phyloP scores from a whole-genome alignment of 1,284 basidiomycete genomes.

The Moesziomyces sp. region DNA sequence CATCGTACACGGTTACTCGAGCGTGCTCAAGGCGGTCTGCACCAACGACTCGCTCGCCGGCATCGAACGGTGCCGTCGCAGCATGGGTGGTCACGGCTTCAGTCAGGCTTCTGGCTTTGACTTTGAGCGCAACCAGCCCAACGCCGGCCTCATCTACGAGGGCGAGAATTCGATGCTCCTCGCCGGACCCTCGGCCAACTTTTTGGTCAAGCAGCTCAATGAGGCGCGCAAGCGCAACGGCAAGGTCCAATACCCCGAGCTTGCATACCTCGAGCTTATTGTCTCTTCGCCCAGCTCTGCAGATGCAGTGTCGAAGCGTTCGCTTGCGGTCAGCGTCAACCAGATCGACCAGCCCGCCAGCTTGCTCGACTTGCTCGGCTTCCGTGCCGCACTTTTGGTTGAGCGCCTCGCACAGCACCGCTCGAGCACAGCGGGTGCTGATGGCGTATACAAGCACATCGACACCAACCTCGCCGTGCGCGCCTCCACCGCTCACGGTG shows the following conservation, averaged over 20 bases:
- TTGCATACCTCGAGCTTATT: slow-evolving; percentile 37
- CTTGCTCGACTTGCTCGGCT: slow-evolving; percentile 42
- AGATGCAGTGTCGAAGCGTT: slow-evolving; percentile 8
- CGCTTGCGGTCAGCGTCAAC: slow-evolving; percentile 3
- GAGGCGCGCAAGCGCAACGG: slow-evolving; percentile 26
- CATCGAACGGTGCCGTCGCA: slow-evolving; percentile 49
- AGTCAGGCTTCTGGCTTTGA: slow-evolving; percentile 52
- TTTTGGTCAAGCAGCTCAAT: slow-evolving; percentile 52
- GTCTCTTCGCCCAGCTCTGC: neutral
- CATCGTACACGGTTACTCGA: slow-evolving; percentile 57
- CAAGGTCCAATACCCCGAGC: slow-evolving; percentile 28
- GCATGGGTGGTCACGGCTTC: slow-evolving; percentile 59
- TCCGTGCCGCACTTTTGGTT: slow-evolving; percentile 36
- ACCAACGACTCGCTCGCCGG: slow-evolving; percentile 51
- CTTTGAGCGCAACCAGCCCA: slow-evolving; percentile 57
- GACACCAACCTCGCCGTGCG: slow-evolving; percentile 48
- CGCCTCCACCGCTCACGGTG: slow-evolving; percentile 48
- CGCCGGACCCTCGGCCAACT: slow-evolving; percentile 53
- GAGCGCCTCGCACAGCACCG: slow-evolving; percentile 41
- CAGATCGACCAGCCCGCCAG: slow-evolving; percentile 21
- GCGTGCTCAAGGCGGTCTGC: slow-evolving; percentile 54
- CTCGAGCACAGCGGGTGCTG: slow-evolving; percentile 2
- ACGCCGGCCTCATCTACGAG: slow-evolving; percentile 58
- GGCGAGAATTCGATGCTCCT: slow-evolving; percentile 60
- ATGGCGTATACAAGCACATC: slow-evolving; percentile 34